Percentiles rank a stretch among this genome's conserved stretches.
Evolutionary conservation across 2,329 filamentous ascomycete genomes (phyloP).

Genomic region (Blastomyces silverae): DNA sequence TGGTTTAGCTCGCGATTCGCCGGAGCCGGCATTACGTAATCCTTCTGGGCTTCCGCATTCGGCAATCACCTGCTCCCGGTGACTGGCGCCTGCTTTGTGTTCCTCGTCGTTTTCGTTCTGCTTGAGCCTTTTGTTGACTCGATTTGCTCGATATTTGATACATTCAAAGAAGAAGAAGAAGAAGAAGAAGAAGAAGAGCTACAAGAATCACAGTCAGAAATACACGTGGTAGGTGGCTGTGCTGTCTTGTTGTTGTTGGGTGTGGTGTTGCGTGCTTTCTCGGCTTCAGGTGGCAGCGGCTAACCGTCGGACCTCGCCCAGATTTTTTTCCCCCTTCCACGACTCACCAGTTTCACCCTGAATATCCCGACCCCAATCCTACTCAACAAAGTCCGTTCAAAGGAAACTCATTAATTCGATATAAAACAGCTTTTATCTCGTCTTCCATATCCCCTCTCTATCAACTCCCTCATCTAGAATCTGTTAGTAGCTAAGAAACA

Average conservation of each 20-base stretch:
- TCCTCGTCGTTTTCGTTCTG: neutral
- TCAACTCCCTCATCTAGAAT: neutral
- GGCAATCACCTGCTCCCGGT: neutral
- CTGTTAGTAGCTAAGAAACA: neutral
- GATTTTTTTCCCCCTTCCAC: neutral
- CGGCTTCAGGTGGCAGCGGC: neutral
- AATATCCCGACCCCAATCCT: neutral
- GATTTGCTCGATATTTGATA: neutral
- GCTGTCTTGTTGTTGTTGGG: neutral
- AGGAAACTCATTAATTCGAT: neutral
- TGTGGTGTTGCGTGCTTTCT: neutral
- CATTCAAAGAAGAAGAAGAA: neutral
- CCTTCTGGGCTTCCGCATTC: neutral
- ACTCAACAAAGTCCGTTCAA: neutral
- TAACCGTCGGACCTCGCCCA: neutral
- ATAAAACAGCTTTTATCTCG: neutral
- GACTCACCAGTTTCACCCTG: neutral
- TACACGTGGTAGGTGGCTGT: neutral
- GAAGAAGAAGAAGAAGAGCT: too few species aligned
- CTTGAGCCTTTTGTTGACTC: neutral
- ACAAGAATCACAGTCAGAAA: too few species aligned
- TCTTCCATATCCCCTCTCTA: neutral
- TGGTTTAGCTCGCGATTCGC: neutral
- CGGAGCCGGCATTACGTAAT: neutral
- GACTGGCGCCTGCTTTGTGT: neutral